phyloP scores from a whole-genome alignment of 148 eudicot species.

The Linanthus parryae region DNA sequence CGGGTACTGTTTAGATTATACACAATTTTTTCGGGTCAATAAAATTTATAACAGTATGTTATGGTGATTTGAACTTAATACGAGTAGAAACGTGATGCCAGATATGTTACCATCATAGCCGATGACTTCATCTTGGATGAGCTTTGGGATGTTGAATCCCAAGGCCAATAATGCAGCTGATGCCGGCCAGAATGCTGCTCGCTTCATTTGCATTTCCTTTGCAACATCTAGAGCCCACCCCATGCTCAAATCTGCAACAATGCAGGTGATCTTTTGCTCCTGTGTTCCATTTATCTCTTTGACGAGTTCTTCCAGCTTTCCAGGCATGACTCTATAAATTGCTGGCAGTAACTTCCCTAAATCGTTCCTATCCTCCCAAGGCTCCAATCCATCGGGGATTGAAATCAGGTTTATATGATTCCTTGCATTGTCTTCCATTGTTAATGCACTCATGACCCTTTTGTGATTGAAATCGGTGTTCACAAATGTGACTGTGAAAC shows the following conservation, averaged over 20 bases:
- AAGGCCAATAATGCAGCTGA: slow-evolving; percentile 16
- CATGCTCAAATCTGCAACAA: slow-evolving; percentile 26
- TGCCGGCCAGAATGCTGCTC: slow-evolving; percentile 20
- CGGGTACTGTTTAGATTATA: too few species aligned
- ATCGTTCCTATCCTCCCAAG: slow-evolving; percentile 12
- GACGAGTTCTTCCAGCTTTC: slow-evolving; percentile 17
- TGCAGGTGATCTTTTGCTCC: slow-evolving; percentile 13
- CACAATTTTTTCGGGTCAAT: too few species aligned
- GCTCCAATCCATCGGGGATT: slow-evolving; percentile 14
- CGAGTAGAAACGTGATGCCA: not conserved
- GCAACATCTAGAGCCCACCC: slow-evolving; percentile 17
- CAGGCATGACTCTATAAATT: slow-evolving; percentile 7
- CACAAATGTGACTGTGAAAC: slow-evolving; percentile 16
- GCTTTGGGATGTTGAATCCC: slow-evolving; percentile 8
- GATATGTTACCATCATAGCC: slow-evolving; percentile 14
- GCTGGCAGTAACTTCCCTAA: slow-evolving; percentile 6
- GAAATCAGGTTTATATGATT: slow-evolving; percentile 9
- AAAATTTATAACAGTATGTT: too few species aligned
- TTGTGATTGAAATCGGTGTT: slow-evolving; percentile 14
- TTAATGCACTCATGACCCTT: slow-evolving; percentile 3
- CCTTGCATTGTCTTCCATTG: not conserved
- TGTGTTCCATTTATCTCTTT: slow-evolving; percentile 5
- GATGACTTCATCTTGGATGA: slow-evolving; percentile 19
- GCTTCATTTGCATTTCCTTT: slow-evolving; percentile 10
- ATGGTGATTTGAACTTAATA: too few species aligned